Conservation (phyloP, 345 rosid genomes). For the Camelina neglecta region DNA sequence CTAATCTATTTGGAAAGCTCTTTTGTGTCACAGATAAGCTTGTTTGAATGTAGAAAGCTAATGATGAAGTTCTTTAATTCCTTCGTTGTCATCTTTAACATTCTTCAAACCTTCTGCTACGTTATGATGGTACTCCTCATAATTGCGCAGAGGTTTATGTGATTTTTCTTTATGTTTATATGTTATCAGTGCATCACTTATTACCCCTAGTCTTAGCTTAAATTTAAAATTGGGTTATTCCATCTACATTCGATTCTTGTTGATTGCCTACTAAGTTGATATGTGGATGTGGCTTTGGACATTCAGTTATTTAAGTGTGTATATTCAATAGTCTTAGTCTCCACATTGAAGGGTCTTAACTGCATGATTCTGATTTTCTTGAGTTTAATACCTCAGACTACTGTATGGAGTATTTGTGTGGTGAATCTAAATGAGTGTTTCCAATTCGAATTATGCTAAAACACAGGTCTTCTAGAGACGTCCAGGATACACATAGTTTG, state of each 20-base stretch:
- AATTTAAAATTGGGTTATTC: slow-evolving; percentile 19
- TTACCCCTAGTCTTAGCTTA: slow-evolving; percentile 13
- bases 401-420: slow-evolving; percentile 37
- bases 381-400: slow-evolving; percentile 46
- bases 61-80: slow-evolving; percentile 7
- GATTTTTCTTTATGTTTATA: slow-evolving; percentile 1
- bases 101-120: slow-evolving; percentile 17
- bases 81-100: slow-evolving; percentile 10
- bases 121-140: slow-evolving; percentile 28
- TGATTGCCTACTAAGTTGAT: neutral
- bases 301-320: slow-evolving; percentile 12
- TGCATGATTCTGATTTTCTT: slow-evolving; percentile 31
- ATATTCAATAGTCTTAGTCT: slow-evolving; percentile 8
- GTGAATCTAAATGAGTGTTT: slow-evolving; percentile 58
- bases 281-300: slow-evolving; percentile 29
- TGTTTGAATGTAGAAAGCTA: slow-evolving; percentile 26
- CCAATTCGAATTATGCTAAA: slow-evolving; percentile 69
- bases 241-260: slow-evolving; percentile 1
- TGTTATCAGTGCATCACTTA: slow-evolving; percentile 21
- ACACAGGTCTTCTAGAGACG: slow-evolving; percentile 92
- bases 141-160: slow-evolving; percentile 12
- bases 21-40: slow-evolving; percentile 19
- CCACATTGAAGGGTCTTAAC: slow-evolving; percentile 4
- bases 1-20: slow-evolving; percentile 23
- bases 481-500: slow-evolving; percentile 88